Base-by-base conservation (phyloP, 2,329 filamentous ascomycete genomes). In the Coniochaeta pulveracea region DNA sequence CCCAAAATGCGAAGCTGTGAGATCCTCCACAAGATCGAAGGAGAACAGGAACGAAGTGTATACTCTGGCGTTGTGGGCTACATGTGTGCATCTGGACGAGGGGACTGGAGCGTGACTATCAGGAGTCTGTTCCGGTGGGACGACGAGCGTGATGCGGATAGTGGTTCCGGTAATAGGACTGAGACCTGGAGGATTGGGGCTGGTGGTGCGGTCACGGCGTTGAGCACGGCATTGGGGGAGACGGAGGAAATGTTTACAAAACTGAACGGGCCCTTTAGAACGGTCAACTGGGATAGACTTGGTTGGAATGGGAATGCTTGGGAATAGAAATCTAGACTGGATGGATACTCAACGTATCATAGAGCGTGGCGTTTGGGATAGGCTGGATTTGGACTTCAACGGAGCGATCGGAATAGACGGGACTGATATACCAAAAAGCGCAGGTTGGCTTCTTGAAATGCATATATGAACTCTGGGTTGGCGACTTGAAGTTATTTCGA, bases 1-100 rank as follows among this genome's bases (percentile, higher is more conserved):
- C 91, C 89, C 0, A 96, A 96, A 64, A 88, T 89, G 57, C 72
- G 89, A 30, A 89, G 82, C 42, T 95, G 89, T 53, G 80, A 93
- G 61, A 70, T 95, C 29, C 63, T 96, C 14, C 66, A 69, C 38
- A 58, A 65, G 4, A 67, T 94, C 26, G 88, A 94, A 55, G 58
- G 56, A 12, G 52, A 63, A 4, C 57, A 61, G 37, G 70, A 77
- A 44, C 66, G 89, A 33, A 78, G 85, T 19, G 57, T 95, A 33
- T 95, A 95, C 57, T 85, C 85, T 6, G 86, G 91, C 14, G 82
- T 93, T 2, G 70, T 95, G 32, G 89, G 89, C 0, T 96, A 93
- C 56, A 72, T 94, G 52, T 88, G 93, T 46, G 78, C 85, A 6
- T 76, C 82, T 1, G 89, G 89, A 1, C 74, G 74, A 6, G 86